These are phyloP conservation scores for Terfezia claveryi DNA, from an alignment of 495 filamentous ascomycete species.

Conservation along the genomic window DNA sequence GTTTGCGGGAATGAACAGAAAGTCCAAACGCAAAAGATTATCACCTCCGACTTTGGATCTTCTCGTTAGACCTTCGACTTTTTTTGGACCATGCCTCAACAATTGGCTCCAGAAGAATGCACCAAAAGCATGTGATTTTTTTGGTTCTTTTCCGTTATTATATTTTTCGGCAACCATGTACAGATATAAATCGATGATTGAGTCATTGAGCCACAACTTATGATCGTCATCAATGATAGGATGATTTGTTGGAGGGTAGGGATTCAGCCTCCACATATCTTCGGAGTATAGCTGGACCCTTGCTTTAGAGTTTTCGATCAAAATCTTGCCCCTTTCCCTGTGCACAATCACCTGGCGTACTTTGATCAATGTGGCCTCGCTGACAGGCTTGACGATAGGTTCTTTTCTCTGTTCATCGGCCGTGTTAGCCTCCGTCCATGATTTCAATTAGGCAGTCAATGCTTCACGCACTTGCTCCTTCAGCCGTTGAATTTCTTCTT, in stretches of 20 bases:
- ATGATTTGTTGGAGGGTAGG: background rate
- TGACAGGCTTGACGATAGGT: conserved; percentile 5
- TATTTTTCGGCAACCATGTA: conserved; percentile 9
- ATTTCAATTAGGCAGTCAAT: background rate
- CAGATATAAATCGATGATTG: conserved; percentile 16
- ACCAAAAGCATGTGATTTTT: conserved; percentile 6
- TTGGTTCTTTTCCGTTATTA: conserved; percentile 1
- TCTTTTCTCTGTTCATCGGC: background rate
- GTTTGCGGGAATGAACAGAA: conserved; percentile 11
- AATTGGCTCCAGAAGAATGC: conserved; percentile 5
- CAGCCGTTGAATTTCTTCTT: conserved; percentile 8
- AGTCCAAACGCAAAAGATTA: conserved; percentile 10
- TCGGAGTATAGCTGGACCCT: background rate
- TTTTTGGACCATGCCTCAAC: background rate
- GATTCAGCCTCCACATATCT: background rate
- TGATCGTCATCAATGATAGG: background rate
- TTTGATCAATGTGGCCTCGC: background rate
- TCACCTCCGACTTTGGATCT: conserved; percentile 4
- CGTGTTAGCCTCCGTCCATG: conserved; percentile 1
- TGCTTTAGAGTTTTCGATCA: background rate
- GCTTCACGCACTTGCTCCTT: conserved; percentile 5
- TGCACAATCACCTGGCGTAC: conserved; percentile 3
- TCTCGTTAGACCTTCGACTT: conserved; percentile 8
- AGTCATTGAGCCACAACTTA: conserved; percentile 14
- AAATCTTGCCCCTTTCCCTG: background rate